Conservation (phyloP, 345 rosid species). For the Camelina laxa region DNA sequence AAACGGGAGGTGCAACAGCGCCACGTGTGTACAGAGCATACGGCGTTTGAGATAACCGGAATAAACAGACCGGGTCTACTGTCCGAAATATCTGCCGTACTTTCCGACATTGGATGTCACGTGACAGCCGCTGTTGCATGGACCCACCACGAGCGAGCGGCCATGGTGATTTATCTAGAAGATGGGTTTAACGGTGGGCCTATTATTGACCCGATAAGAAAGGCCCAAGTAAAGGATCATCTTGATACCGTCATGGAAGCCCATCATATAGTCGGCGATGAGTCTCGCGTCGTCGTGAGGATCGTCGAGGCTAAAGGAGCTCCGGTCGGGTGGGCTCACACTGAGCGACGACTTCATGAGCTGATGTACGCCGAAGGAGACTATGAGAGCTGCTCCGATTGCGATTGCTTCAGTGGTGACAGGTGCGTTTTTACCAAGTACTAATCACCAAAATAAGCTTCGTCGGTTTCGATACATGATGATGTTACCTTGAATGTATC, state of each 20-base stretch:
- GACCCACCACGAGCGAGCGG: slow-evolving; percentile 79
- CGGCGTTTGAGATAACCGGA: slow-evolving; percentile 77
- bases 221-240: slow-evolving; percentile 61
- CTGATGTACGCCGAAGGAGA: slow-evolving; percentile 70
- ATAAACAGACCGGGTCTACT: slow-evolving; percentile 77
- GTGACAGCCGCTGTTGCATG: slow-evolving; percentile 73
- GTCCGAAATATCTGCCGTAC: slow-evolving; percentile 79
- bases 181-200: slow-evolving; percentile 65
- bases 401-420: slow-evolving; percentile 51
- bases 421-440: slow-evolving; percentile 26
- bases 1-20: slow-evolving; percentile 59
- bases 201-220: slow-evolving; percentile 49
- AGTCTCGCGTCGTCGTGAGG: slow-evolving; percentile 31
- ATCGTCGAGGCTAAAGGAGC: slow-evolving; percentile 63
- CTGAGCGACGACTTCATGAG: slow-evolving; percentile 89
- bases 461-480: not conserved
- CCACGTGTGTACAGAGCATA: slow-evolving; percentile 66
- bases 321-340: slow-evolving; percentile 60
- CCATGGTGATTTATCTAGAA: slow-evolving; percentile 72
- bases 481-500: not conserved
- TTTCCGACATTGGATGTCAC: slow-evolving; percentile 67
- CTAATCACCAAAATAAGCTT: not conserved
- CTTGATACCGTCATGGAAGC: slow-evolving; percentile 68
- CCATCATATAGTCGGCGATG: slow-evolving; percentile 61
- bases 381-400: slow-evolving; percentile 60